A percentile compares a stretch with the other conserved stretches of the same genome.
Conservation (phyloP, 768 basidiomycete genomes). For the Naganishia randhawae region DNA sequence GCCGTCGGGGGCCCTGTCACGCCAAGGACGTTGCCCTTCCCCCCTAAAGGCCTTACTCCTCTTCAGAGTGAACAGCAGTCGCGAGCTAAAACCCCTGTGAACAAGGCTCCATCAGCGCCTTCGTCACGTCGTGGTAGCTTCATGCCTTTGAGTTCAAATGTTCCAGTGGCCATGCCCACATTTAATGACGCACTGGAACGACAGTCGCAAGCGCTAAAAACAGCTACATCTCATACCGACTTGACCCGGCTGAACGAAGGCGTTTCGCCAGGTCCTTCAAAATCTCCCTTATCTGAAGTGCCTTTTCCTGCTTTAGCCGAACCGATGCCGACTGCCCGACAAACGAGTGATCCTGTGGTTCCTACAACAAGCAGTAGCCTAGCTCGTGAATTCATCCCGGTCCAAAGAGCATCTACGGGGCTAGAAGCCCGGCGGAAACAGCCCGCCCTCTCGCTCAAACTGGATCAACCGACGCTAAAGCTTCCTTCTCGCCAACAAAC, state of each 20-base stretch:
- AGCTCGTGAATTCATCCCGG: neutral
- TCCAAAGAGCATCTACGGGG: constrained; percentile 32
- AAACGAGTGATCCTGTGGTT: neutral
- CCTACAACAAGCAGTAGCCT: no score
- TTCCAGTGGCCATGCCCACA: neutral
- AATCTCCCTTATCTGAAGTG: no score
- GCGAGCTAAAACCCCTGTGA: constrained; percentile 16
- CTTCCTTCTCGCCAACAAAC: constrained; percentile 8
- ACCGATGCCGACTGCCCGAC: neutral
- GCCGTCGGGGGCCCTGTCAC: neutral
- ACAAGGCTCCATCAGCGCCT: constrained; percentile 42
- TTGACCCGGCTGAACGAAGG: constrained; percentile 16
- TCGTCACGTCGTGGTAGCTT: constrained; percentile 38
- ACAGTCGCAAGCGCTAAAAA: constrained; percentile 32
- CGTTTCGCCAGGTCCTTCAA: neutral
- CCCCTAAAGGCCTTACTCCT: constrained; percentile 15
- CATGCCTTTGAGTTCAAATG: neutral
- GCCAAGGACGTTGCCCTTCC: constrained; percentile 13
- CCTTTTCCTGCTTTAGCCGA: neutral
- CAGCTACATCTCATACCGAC: constrained; percentile 38
- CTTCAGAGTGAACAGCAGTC: neutral
- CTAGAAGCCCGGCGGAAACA: constrained; percentile 47
- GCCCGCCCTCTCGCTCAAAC: constrained; percentile 45
- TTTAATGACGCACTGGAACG: neutral
- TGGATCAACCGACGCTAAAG: constrained; percentile 39